phyloP scores from a whole-genome alignment of 2,329 filamentous ascomycete species.

The Clarireedia paspali region DNA sequence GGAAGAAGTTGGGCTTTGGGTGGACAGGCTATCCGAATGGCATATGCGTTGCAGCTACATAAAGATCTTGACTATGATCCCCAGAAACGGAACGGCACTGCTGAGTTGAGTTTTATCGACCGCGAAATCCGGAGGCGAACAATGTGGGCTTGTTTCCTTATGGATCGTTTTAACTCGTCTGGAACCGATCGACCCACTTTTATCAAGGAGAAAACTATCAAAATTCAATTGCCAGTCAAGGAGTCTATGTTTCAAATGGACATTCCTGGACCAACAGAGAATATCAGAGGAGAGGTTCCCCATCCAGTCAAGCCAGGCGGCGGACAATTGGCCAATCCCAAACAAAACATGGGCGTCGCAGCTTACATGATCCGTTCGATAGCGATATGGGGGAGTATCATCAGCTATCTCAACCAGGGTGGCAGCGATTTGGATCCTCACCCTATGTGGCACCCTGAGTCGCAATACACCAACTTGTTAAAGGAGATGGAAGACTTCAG shows the following conservation, averaged over 20 bases:
- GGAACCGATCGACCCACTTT: constrained; percentile 89
- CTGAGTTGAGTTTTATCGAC: constrained; percentile 78
- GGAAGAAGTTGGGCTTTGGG: constrained; percentile 93
- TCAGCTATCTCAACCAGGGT: constrained; percentile 84
- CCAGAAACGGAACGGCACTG: constrained; percentile 47
- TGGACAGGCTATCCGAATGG: constrained; percentile 93
- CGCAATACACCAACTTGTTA: constrained; percentile 63
- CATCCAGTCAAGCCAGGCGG: constrained; percentile 54
- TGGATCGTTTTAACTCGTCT: constrained; percentile 96
- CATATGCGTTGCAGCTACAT: constrained; percentile 89
- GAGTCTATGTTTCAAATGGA: constrained; percentile 88
- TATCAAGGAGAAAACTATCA: constrained; percentile 79
- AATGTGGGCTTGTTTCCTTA: constrained; percentile 97
- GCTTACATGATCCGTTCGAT: constrained; percentile 84
- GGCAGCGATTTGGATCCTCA: constrained; percentile 71
- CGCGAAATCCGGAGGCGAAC: constrained; percentile 86
- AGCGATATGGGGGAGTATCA: constrained; percentile 81
- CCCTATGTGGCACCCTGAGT: constrained; percentile 77
- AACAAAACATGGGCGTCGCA: constrained; percentile 87
- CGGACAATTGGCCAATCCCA: constrained; percentile 57
- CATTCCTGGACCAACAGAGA: constrained; percentile 81
- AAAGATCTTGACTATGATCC: constrained; percentile 83
- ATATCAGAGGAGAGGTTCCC: constrained; percentile 63
- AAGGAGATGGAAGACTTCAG: constrained; percentile 65
- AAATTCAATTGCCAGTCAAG: constrained; percentile 84